These are phyloP conservation scores for Paratinospora sagittata DNA, from an alignment of 164 flowering plant genomes.

Conservation along the genomic window DNA sequence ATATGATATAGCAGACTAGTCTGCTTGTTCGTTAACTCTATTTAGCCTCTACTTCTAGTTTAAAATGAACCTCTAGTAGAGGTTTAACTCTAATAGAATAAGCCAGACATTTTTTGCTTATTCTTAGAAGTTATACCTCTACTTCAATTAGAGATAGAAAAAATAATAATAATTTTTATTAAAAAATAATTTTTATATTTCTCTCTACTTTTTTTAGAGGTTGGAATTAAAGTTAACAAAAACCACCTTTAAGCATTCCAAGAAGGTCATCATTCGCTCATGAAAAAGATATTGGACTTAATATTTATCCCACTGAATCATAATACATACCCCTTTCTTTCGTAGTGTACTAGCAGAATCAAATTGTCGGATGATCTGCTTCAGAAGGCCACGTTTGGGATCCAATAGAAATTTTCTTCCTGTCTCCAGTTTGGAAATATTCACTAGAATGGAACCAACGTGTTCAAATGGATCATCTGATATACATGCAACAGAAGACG, in stretches of 20 bases:
- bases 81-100: no score
- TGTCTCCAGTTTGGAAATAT: conserved; percentile 63
- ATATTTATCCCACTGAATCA: background rate
- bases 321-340: conserved; percentile 72
- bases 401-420: conserved; percentile 79
- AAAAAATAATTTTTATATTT: no score
- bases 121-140: no score
- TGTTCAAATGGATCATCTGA: conserved; percentile 89
- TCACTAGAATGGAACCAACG: conserved; percentile 85
- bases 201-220: no score
- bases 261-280: background rate
- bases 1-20: background rate
- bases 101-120: no score
- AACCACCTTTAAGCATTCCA: no score
- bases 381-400: conserved; percentile 68
- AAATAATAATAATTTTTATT: no score
- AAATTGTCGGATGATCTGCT: conserved; percentile 81
- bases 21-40: background rate
- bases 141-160: no score
- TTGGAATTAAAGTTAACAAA: no score
- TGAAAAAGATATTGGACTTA: background rate
- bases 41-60: no score
- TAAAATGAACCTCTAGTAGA: no score
- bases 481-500: conserved; percentile 14
- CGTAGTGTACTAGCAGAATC: conserved; percentile 70